These are phyloP conservation scores for Mycena maculata DNA, from an alignment of 768 basidiomycete genomes.

Conservation along the genomic window DNA sequence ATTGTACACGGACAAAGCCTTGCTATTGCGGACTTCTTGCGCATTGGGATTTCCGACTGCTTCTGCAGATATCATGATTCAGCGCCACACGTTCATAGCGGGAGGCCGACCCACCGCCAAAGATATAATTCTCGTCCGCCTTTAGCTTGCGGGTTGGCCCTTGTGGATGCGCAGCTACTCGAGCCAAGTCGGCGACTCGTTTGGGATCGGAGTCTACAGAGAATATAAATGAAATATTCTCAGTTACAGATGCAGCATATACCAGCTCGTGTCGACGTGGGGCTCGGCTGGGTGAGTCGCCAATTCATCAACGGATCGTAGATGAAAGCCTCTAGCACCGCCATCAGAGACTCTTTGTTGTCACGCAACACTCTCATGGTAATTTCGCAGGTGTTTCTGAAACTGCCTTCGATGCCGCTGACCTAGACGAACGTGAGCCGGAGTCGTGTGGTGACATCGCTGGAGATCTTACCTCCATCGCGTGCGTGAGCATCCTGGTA, in stretches of 20 bases:
- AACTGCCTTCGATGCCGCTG: constrained; percentile 98
- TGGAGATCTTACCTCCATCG: constrained; percentile 84
- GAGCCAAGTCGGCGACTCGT: constrained; percentile 70
- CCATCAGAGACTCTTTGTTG: constrained; percentile 99
- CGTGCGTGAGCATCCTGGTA: constrained; percentile 97
- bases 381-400: constrained; percentile 94
- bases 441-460: background rate
- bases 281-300: constrained; percentile 90
- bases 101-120: constrained; percentile 71
- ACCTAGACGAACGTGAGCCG: constrained; percentile 63
- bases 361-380: constrained; percentile 97
- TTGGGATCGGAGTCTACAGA: constrained; percentile 59
- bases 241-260: constrained; percentile 11
- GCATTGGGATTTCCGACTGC: constrained; percentile 64
- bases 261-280: constrained; percentile 77
- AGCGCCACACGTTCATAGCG: background rate
- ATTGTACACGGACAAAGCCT: constrained; percentile 91
- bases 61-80: constrained; percentile 41
- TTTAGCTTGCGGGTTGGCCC: constrained; percentile 85
- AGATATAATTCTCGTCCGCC: constrained; percentile 94
- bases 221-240: constrained; percentile 1
- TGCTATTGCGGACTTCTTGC: constrained; percentile 91
- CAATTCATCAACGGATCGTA: constrained; percentile 99
- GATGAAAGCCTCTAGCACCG: constrained; percentile 97
- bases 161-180: constrained; percentile 79